phyloP scores from a whole-genome alignment of 805 yeast species.

The Starmerella khaoyaiensis region DNA sequence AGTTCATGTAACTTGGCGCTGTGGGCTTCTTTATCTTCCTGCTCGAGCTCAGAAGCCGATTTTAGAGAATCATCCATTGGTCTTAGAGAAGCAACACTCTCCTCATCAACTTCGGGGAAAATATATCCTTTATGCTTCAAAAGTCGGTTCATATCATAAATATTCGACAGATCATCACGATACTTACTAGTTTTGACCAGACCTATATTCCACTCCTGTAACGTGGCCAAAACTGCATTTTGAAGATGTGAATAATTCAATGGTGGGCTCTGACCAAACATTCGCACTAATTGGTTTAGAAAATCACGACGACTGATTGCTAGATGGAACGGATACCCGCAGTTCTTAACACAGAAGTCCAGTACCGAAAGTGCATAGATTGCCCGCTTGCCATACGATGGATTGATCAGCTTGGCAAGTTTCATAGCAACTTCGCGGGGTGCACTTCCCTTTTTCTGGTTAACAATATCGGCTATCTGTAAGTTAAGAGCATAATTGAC shows the following conservation, averaged over 20 bases:
- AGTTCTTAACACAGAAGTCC: constrained; percentile 88
- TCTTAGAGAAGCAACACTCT: constrained; percentile 84
- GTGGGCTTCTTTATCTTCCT: constrained; percentile 86
- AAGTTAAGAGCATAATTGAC: constrained; percentile 81
- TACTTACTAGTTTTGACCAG: constrained; percentile 80
- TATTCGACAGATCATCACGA: constrained; percentile 81
- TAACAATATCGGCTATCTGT: constrained; percentile 86
- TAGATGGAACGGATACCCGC: constrained; percentile 93
- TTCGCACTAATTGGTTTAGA: constrained; percentile 77
- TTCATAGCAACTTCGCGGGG: constrained; percentile 89
- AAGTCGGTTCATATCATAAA: constrained; percentile 90
- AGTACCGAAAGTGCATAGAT: constrained; percentile 63
- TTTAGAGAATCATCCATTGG: constrained; percentile 64
- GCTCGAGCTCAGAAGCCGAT: constrained; percentile 78
- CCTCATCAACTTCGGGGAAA: constrained; percentile 82
- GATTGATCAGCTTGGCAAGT: constrained; percentile 68
- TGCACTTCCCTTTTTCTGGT: constrained; percentile 78
- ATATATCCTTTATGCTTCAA: constrained; percentile 80
- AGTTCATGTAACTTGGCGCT: constrained; percentile 91
- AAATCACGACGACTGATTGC: constrained; percentile 93
- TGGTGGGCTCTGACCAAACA: constrained; percentile 93
- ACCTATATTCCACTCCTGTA: constrained; percentile 96
- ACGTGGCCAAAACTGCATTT: constrained; percentile 69
- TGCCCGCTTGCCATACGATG: constrained; percentile 70
- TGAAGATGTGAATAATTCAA: constrained; percentile 71